Conservation (phyloP, 139 green algal species). For the Prasinococcaceae sp. region DNA sequence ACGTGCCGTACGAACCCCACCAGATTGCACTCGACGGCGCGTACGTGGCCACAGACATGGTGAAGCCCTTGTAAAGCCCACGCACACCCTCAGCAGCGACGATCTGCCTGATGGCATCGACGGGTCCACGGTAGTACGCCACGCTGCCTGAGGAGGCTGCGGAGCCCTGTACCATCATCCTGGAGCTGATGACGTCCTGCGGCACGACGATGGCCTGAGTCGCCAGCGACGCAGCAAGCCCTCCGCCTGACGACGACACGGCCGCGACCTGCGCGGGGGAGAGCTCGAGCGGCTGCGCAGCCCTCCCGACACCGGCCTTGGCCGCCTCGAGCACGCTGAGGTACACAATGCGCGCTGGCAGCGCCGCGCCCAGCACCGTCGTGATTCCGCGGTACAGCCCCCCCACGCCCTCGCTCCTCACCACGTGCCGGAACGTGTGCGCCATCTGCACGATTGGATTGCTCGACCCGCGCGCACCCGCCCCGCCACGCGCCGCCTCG, state of each 20-base stretch:
- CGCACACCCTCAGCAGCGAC: slow-evolving; percentile 60
- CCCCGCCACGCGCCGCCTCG: too few species aligned
- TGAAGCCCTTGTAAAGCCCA: slow-evolving; percentile 84
- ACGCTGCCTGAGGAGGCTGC: neutral
- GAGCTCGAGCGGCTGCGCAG: slow-evolving; percentile 24
- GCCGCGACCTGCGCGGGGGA: slow-evolving; percentile 12
- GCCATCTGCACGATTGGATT: too few species aligned
- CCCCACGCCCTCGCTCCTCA: slow-evolving; percentile 51
- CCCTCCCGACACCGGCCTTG: slow-evolving; percentile 27
- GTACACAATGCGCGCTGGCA: slow-evolving; percentile 47
- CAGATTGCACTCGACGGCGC: slow-evolving; percentile 57
- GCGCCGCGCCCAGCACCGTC: neutral
- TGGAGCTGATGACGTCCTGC: slow-evolving; percentile 64
- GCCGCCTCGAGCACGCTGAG: slow-evolving; percentile 49
- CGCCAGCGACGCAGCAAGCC: slow-evolving; percentile 42
- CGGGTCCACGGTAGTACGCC: slow-evolving; percentile 24
- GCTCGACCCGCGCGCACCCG: too few species aligned
- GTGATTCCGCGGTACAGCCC: slow-evolving; percentile 43
- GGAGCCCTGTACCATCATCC: slow-evolving; percentile 48
- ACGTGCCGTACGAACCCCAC: slow-evolving; percentile 75
- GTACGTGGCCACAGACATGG: slow-evolving; percentile 60
- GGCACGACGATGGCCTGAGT: slow-evolving; percentile 73
- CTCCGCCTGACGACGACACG: slow-evolving; percentile 35
- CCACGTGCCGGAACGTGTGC: slow-evolving; percentile 27
- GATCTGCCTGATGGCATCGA: slow-evolving; percentile 57